Conservation (phyloP, 257 asterid species). For the Fraxinus anomala region DNA sequence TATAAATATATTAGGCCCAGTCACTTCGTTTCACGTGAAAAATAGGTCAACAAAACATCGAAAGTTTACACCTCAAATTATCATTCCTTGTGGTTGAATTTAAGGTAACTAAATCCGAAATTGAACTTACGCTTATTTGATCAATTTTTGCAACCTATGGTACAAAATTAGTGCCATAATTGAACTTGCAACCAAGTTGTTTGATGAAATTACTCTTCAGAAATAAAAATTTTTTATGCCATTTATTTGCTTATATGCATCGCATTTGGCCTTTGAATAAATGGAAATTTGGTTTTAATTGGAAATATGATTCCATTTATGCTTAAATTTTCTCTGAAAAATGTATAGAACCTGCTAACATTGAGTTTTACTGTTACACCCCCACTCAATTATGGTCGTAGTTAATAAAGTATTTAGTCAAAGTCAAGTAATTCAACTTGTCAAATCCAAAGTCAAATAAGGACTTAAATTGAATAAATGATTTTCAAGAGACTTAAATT, state of each 20-base stretch:
- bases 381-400: too few species aligned
- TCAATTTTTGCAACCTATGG: neutral
- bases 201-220: conserved; percentile 33
- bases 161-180: too few species aligned
- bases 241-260: neutral
- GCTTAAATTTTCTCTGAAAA: neutral
- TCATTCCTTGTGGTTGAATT: too few species aligned
- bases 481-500: too few species aligned
- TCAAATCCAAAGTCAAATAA: too few species aligned
- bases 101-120: neutral
- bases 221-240: neutral
- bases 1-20: too few species aligned
- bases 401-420: too few species aligned
- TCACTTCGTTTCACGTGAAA: too few species aligned
- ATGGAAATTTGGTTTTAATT: neutral
- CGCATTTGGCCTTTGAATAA: neutral
- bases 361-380: conserved; percentile 4
- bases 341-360: conserved; percentile 1
- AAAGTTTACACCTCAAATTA: too few species aligned
- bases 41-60: too few species aligned
- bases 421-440: too few species aligned
- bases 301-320: conserved; percentile 7
- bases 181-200: conserved; percentile 18
- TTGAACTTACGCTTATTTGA: neutral
- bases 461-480: too few species aligned